Percentiles rank a stretch among this genome's conserved stretches.
phyloP scores from a whole-genome alignment of 495 filamentous ascomycete species.

The Aspergillus mulundensis region DNA sequence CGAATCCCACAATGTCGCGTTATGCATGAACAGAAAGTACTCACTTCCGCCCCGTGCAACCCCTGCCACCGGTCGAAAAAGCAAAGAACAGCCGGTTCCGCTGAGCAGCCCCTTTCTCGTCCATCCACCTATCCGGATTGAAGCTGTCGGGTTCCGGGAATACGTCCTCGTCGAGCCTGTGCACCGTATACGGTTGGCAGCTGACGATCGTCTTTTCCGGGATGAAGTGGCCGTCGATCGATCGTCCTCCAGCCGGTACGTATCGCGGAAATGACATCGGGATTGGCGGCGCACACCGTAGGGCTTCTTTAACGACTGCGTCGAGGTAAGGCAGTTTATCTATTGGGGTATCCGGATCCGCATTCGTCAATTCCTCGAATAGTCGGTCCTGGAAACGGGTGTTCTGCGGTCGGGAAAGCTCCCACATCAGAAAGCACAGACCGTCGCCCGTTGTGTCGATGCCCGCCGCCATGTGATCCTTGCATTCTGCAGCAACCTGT shows the following conservation, averaged over 20 bases:
- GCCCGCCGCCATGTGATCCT: slow-evolving; percentile 52
- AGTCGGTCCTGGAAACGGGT: slow-evolving; percentile 42
- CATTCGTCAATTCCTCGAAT: slow-evolving; percentile 39
- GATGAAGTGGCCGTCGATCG: slow-evolving; percentile 39
- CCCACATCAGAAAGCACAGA: slow-evolving; percentile 63
- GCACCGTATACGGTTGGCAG: slow-evolving; percentile 64
- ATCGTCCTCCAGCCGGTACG: slow-evolving; percentile 42
- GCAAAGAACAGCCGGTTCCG: slow-evolving; percentile 43
- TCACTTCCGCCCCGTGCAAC: slow-evolving; percentile 47
- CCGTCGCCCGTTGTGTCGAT: slow-evolving; percentile 66
- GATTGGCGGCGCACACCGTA: slow-evolving; percentile 59
- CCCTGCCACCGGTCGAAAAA: slow-evolving; percentile 39
- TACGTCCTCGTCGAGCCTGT: slow-evolving; percentile 52
- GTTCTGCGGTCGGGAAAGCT: slow-evolving; percentile 54
- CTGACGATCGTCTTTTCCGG: slow-evolving; percentile 62
- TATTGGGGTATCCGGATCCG: slow-evolving; percentile 23
- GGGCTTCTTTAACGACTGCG: slow-evolving; percentile 56
- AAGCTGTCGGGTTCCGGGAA: slow-evolving; percentile 55
- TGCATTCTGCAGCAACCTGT: slow-evolving; percentile 44
- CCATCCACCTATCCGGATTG: slow-evolving; percentile 62
- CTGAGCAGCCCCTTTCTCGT: slow-evolving; percentile 37
- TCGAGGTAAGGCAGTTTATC: slow-evolving; percentile 57
- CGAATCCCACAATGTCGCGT: background rate
- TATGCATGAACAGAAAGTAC: slow-evolving; percentile 32
- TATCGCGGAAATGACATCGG: slow-evolving; percentile 64